phyloP scores from a whole-genome alignment of 2,329 filamentous ascomycete genomes.

The Colletotrichum orchidophilum region DNA sequence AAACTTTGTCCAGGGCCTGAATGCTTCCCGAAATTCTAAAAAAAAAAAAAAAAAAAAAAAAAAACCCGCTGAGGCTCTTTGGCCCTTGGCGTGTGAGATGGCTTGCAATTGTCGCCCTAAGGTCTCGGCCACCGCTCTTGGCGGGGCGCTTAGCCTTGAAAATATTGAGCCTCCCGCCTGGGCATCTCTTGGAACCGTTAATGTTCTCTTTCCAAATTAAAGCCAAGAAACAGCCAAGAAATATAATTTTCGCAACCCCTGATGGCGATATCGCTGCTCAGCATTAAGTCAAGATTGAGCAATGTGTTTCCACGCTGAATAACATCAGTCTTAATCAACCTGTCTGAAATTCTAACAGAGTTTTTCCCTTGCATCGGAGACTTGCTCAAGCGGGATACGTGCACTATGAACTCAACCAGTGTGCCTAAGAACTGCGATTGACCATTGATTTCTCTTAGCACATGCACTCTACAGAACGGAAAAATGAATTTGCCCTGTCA shows the following conservation, averaged over 20 bases:
- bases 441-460: too few species aligned
- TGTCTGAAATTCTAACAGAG: too few species aligned
- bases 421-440: too few species aligned
- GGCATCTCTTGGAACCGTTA: not conserved
- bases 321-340: accelerated
- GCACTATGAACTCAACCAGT: too few species aligned
- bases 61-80: not conserved
- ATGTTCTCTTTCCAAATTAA: not conserved
- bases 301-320: not conserved
- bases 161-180: not conserved
- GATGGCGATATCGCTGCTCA: not conserved
- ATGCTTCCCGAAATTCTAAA: not conserved
- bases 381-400: not conserved
- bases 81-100: not conserved
- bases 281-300: too few species aligned
- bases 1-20: not conserved
- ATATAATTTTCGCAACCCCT: not conserved
- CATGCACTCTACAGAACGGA: too few species aligned
- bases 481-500: not conserved
- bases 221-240: not conserved
- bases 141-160: not conserved
- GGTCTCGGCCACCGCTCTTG: not conserved
- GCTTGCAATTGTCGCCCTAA: not conserved
- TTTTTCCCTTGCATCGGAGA: too few species aligned
- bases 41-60: too few species aligned